Percentiles rank a stretch among this genome's conserved stretches.
Evolutionary conservation across 2,329 filamentous ascomycete species (phyloP).

Genomic region (Pseudopyricularia cyperi): DNA sequence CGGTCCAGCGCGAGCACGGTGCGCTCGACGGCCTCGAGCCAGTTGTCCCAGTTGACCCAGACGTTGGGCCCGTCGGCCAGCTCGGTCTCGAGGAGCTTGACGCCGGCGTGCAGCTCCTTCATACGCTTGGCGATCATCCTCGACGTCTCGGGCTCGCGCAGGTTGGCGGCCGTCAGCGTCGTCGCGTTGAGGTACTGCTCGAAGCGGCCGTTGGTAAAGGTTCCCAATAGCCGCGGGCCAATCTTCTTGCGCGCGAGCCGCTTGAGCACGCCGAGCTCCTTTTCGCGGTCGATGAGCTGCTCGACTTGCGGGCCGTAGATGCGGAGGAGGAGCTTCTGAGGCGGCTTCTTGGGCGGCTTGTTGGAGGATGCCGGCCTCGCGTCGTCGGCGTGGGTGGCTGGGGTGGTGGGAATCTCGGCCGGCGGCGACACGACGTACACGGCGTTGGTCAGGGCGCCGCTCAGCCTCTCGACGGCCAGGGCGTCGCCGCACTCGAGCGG

Average conservation of each 20-base stretch:
- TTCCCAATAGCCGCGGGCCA: conserved; percentile 79
- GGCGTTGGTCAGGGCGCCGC: conserved; percentile 88
- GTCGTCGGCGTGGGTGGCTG: neutral
- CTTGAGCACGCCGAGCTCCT: conserved; percentile 73
- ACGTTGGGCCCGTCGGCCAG: conserved; percentile 67
- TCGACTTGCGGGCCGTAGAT: conserved; percentile 94
- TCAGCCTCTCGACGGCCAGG: conserved; percentile 63
- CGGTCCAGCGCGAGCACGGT: conserved; percentile 43
- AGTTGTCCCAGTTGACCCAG: conserved; percentile 91
- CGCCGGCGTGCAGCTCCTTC: conserved; percentile 87
- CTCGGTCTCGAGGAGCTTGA: conserved; percentile 73
- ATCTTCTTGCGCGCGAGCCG: conserved; percentile 86
- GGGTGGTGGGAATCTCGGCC: conserved; percentile 34
- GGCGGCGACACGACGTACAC: conserved; percentile 91
- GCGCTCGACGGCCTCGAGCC: conserved; percentile 56
- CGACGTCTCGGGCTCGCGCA: conserved; percentile 72
- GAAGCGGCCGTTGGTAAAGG: conserved; percentile 88
- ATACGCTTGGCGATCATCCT: conserved; percentile 94
- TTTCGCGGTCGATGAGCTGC: conserved; percentile 87
- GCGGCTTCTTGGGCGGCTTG: conserved; percentile 26
- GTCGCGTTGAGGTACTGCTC: conserved; percentile 86
- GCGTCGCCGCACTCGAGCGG: conserved; percentile 55
- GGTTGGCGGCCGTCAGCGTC: conserved; percentile 61
- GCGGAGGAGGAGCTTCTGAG: conserved; percentile 66
- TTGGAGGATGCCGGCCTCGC: conserved; percentile 16